Base-by-base conservation (phyloP, 129 eudicot genomes). In the Erigeron canadensis region DNA sequence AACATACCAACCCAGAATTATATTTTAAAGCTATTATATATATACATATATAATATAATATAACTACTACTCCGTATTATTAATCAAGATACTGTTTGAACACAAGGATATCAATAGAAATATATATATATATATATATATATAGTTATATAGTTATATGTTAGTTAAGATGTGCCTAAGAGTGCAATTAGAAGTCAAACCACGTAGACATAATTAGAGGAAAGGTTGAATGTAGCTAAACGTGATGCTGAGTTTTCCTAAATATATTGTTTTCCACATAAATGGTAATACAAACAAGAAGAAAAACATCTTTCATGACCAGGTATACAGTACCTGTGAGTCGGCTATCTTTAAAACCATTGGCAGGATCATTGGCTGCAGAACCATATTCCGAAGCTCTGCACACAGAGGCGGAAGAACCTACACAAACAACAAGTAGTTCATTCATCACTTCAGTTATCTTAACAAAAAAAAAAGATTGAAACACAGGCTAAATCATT, bases 351-450 rank as follows among this genome's bases (percentile, higher is more conserved):
- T 90, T 73, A 94, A 78, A 75, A 94, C 98, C 98, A 94, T 94
- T 68, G 98, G 98, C 65, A 94, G 84, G 81, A 94, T 94, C 92
- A 94, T 94, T 21, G 98, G 98, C 69, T 94, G 98, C 98, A 94
- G 85, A 19, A 89, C 98, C 91, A 94, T 70, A 81, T 94, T 94
- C 44, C 97, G 79, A 62, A 94, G 97, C 84, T 94, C 98, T 16
- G 98, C 97, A 86, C 98, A 94, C 57, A 94, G 98, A 59, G 98
- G 98, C 12, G 98, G 98, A 67, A 94, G 98, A 77, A 94, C 98
- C 98, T 94, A 85, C 66, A 80, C 77, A 58, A 77, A 66, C 43
- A 80, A 41, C 19, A 67, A 57, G 11, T 38, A 59, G 56, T 19
- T 47, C 46, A 70, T 15, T 71, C 41, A 42, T 21, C 58, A 77